Percentiles rank a stretch among this genome's conserved stretches.
Evolutionary conservation across 2,329 filamentous ascomycete genomes (phyloP).

Genomic region (Aspergillus alliaceus): DNA sequence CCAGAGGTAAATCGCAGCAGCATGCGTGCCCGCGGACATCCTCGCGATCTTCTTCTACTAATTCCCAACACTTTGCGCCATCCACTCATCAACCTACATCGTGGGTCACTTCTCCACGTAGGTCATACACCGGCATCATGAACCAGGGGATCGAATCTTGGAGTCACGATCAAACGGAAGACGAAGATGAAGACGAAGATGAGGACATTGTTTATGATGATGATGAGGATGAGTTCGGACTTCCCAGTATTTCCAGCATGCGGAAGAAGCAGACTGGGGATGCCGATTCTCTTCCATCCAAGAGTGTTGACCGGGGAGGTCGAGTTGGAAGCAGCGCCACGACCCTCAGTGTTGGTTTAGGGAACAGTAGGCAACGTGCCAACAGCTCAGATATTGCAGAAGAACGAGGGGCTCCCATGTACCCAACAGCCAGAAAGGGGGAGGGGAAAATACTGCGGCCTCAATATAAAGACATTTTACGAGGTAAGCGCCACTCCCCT

Average conservation of each 20-base stretch:
- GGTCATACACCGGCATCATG: constrained; percentile 77
- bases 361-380: constrained; percentile 63
- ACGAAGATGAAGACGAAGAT: constrained; percentile 60
- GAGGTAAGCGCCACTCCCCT: constrained; percentile 48
- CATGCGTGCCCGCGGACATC: constrained; percentile 73
- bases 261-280: constrained; percentile 64
- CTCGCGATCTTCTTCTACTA: constrained; percentile 58
- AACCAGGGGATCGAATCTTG: constrained; percentile 81
- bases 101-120: constrained; percentile 57
- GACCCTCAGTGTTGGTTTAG: constrained; percentile 32
- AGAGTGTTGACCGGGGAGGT: constrained; percentile 47
- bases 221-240: constrained; percentile 91
- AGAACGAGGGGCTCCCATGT: constrained; percentile 77
- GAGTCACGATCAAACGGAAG: constrained; percentile 52
- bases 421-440: constrained; percentile 83
- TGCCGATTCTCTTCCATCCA: constrained; percentile 34
- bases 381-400: constrained; percentile 94
- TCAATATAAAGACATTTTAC: constrained; percentile 95
- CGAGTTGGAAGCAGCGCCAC: constrained; percentile 20
- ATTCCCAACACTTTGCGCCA: constrained; percentile 54
- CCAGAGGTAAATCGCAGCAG: constrained; percentile 33
- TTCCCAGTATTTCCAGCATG: constrained; percentile 91
- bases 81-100: constrained; percentile 48
- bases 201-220: constrained; percentile 80
- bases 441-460: constrained; percentile 95